Conservation (phyloP, 163 green algal genomes). For the Prototheca wickerhamii region DNA sequence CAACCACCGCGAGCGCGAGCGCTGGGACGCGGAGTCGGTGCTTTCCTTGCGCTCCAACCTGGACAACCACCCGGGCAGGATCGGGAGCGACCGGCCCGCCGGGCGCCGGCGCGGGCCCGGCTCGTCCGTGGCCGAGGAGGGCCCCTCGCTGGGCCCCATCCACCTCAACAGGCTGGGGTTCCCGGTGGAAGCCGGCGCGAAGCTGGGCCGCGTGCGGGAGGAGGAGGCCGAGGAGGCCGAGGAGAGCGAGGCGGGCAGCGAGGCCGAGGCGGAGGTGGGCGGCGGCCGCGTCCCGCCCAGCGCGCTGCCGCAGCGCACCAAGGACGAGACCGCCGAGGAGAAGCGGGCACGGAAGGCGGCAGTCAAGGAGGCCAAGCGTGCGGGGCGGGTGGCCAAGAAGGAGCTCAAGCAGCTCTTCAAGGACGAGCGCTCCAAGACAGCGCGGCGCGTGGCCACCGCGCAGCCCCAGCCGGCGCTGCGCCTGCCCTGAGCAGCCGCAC, state of each 20-base stretch:
- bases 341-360: slow-evolving; percentile 63
- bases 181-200: background rate
- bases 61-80: slow-evolving; percentile 63
- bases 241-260: background rate
- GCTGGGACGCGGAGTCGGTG: slow-evolving; percentile 80
- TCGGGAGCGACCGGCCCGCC: slow-evolving; percentile 35
- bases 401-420: slow-evolving; percentile 70
- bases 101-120: slow-evolving; percentile 1
- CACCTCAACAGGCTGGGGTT: slow-evolving; percentile 16
- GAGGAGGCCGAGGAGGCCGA: background rate
- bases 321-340: slow-evolving; percentile 73
- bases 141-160: slow-evolving; percentile 16
- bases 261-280: background rate
- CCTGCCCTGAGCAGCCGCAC: slow-evolving; percentile 11
- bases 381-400: slow-evolving; percentile 64
- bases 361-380: slow-evolving; percentile 60
- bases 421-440: slow-evolving; percentile 38
- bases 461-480: slow-evolving; percentile 20
- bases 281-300: background rate
- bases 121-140: background rate
- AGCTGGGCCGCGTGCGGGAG: background rate
- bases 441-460: slow-evolving; percentile 21
- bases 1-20: slow-evolving; percentile 22
- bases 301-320: slow-evolving; percentile 16
- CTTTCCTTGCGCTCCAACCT: slow-evolving; percentile 63